Percentiles rank a stretch among this genome's conserved stretches.
phyloP scores from a whole-genome alignment of 176 grass and related monocot genomes.

The Eleusine coracana region DNA sequence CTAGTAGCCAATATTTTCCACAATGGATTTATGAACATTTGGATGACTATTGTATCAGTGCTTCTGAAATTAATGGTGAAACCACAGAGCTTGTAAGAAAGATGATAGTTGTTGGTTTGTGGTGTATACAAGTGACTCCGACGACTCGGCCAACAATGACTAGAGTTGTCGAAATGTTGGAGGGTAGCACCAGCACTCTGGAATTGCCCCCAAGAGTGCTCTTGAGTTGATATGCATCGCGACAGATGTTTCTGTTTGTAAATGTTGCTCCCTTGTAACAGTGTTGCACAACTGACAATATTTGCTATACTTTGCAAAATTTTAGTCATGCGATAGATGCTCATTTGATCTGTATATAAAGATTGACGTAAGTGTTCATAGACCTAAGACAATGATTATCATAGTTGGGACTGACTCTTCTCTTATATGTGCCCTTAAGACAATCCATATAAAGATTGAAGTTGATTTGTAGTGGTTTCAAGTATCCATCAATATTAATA shows the following conservation, averaged over 20 bases:
- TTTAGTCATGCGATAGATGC: not conserved
- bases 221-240: not conserved
- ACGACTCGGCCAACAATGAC: constrained; percentile 51
- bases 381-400: not conserved
- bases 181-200: constrained; percentile 21
- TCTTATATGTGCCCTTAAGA: not conserved
- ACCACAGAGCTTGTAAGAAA: constrained; percentile 43
- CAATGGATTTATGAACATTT: constrained; percentile 50
- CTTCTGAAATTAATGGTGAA: constrained; percentile 40
- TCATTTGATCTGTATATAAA: not conserved
- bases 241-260: not conserved
- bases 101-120: constrained; percentile 52
- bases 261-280: not conserved
- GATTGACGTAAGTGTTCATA: too few relatives aligned
- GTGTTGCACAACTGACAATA: not conserved
- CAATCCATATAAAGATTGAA: not conserved
- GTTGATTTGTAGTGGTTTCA: too few relatives aligned
- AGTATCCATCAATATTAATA: too few relatives aligned
- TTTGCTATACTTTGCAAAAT: not conserved
- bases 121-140: constrained; percentile 52
- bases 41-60: constrained; percentile 32
- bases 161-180: constrained; percentile 58
- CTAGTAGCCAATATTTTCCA: constrained; percentile 43
- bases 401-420: too few relatives aligned
- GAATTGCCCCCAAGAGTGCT: constrained; percentile 36